Base-by-base conservation (phyloP, 2,329 filamentous ascomycete genomes). In the Cercospora berteroae region DNA sequence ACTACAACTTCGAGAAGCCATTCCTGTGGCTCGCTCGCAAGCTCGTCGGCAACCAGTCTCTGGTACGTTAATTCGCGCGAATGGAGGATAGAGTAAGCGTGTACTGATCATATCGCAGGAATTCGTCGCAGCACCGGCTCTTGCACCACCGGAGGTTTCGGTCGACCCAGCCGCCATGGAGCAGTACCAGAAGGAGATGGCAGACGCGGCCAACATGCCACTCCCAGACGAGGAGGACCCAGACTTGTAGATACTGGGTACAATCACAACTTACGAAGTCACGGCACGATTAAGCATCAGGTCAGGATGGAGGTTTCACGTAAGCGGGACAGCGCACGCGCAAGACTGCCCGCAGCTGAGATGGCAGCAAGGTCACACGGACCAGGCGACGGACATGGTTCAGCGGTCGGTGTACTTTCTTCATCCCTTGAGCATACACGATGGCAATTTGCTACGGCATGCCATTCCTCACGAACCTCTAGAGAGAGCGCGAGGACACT, bases 1-100 rank as follows among this genome's bases (percentile, higher is more conserved):
- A 98, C 88, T 98, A 99, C 87, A 98, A 98, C 90, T 98, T 98
- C 83, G 94, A 98, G 90, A 99, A 98, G 89, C 94, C 94, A 72
- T 98, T 99, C 92, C 90, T 98, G 77, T 98, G 95, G 95, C 90
- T 99, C 77, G 94, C 94, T 76, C 90, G 95, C 83, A 99, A 99
- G 90, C 90, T 99, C 67, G 94, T 97, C 77, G 95, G 94, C 83
- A 98, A 98, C 88, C 86, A 92, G 78, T 82, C 84, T 79, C 84
- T 97, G 81, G 92, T 95, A 84, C 76, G 90, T 83, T 13, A 57
- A 42, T 29, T 25, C 16, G 39, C 23, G 50, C 3, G 58, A 8
- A n/a, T 20, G 9, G 50, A 33, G 3, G 42, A n/a, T 16, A 18
- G 4, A 18, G n/a, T 57, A 16, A 62, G 42, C 12, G 31, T 36